These are phyloP conservation scores for Daldinia sp. DNA, from an alignment of 2,329 filamentous ascomycete genomes.

Conservation along the genomic window DNA sequence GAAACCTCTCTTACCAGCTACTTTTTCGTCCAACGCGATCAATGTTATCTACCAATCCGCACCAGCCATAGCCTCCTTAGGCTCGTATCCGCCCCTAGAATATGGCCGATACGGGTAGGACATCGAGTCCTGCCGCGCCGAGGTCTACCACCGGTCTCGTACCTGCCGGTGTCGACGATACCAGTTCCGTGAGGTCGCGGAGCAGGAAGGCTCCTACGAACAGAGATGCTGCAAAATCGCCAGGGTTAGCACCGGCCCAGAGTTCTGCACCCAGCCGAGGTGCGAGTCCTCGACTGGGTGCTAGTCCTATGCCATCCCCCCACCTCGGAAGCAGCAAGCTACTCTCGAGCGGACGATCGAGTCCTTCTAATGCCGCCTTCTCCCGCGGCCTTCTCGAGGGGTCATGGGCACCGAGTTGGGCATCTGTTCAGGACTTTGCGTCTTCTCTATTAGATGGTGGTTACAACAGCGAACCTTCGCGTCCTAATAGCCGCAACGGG, in stretches of 20 bases:
- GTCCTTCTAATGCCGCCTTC: constrained; percentile 50
- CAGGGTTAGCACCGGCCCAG: constrained; percentile 54
- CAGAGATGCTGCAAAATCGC: constrained; percentile 45
- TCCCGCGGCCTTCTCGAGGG: constrained; percentile 62
- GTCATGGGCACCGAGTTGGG: constrained; percentile 67
- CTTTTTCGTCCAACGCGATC: constrained; percentile 34
- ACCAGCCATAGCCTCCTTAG: constrained; percentile 42
- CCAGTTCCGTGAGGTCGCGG: constrained; percentile 61
- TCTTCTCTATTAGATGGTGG: constrained; percentile 58
- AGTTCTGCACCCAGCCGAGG: constrained; percentile 58
- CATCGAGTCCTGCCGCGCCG: constrained; percentile 48
- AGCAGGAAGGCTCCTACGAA: constrained; percentile 60
- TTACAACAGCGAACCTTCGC: constrained; percentile 53
- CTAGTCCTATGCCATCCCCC: constrained; percentile 63
- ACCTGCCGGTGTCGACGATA: constrained; percentile 57
- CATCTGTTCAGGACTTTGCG: constrained; percentile 67
- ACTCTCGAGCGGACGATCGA: constrained; percentile 46
- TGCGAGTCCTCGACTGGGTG: constrained; percentile 54
- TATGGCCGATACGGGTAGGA: constrained; percentile 49
- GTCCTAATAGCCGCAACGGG: constrained; percentile 49
- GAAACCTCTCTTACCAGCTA: constrained; percentile 9
- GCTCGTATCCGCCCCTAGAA: constrained; percentile 41
- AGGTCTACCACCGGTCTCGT: constrained; percentile 62
- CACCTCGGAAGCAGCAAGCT: constrained; percentile 52
- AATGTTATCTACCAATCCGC: constrained; percentile 45